phyloP scores from a whole-genome alignment of 495 filamentous ascomycete genomes.

The Elaphomyces granulatus region DNA sequence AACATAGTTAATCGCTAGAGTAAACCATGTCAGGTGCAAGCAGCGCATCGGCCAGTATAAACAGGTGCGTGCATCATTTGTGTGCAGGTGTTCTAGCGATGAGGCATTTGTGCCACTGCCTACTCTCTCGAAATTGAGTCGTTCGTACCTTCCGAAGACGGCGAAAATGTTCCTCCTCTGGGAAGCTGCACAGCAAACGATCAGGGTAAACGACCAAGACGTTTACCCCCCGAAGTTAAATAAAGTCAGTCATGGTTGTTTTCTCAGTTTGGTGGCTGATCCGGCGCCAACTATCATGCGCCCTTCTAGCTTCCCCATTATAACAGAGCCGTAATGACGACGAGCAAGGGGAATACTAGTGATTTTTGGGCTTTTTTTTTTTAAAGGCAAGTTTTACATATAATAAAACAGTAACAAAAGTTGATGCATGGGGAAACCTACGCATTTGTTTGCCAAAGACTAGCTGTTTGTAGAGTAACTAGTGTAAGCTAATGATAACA shows the following conservation, averaged over 20 bases:
- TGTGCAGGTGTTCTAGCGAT: conserved; percentile 13
- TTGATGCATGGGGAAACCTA: too few species aligned
- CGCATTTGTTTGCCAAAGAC: too few species aligned
- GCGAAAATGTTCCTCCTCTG: not conserved
- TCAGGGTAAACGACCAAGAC: not conserved
- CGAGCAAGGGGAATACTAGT: too few species aligned
- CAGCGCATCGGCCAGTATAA: conserved; percentile 42
- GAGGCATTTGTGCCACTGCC: conserved; percentile 5
- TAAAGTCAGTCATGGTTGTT: not conserved
- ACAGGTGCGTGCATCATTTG: conserved; percentile 29
- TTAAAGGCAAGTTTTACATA: too few species aligned
- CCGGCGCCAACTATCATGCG: too few species aligned
- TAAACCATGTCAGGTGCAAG: conserved; percentile 36
- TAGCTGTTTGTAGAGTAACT: too few species aligned
- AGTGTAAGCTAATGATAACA: too few species aligned
- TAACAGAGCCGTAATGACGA: too few species aligned
- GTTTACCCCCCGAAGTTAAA: not conserved
- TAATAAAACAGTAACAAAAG: too few species aligned
- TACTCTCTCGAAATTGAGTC: conserved; percentile 14
- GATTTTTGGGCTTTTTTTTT: too few species aligned
- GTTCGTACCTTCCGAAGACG: conserved; percentile 1
- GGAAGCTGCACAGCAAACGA: not conserved
- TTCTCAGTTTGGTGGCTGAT: too few species aligned
- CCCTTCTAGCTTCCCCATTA: too few species aligned
- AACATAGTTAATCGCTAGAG: conserved; percentile 58